These are phyloP conservation scores for Acanthamoeba healyi DNA, from an alignment of 208 protist species.

Conservation along the genomic window DNA sequence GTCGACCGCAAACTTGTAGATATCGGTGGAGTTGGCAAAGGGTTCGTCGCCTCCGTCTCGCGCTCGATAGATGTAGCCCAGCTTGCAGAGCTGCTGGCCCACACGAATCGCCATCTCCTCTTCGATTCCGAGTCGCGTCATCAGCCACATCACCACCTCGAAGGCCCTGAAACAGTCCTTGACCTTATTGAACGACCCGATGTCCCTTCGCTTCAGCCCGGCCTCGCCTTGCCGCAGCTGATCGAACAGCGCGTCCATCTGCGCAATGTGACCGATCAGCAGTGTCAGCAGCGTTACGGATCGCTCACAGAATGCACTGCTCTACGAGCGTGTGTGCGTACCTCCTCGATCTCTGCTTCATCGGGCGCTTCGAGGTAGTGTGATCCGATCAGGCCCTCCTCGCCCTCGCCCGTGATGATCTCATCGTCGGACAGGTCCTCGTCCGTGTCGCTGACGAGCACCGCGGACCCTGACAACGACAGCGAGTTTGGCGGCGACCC, in stretches of 20 bases:
- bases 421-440: conserved; percentile 18
- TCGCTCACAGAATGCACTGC: neutral
- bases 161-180: conserved; percentile 67
- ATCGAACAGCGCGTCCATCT: conserved; percentile 62
- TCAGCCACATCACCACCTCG: conserved; percentile 69
- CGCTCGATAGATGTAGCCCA: conserved; percentile 39
- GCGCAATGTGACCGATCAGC: too few species aligned
- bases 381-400: neutral
- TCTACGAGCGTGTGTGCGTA: neutral
- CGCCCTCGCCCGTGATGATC: neutral
- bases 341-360: conserved; percentile 58
- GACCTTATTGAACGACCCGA: conserved; percentile 63
- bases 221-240: neutral
- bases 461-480: neutral
- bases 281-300: too few species aligned
- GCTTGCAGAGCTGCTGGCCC: neutral
- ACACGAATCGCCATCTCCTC: conserved; percentile 54
- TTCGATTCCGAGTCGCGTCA: conserved; percentile 67
- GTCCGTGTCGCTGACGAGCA: neutral
- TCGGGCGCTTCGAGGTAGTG: conserved; percentile 6
- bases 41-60: conserved; percentile 40
- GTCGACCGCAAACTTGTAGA: conserved; percentile 49
- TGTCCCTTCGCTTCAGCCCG: conserved; percentile 51
- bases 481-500: neutral
- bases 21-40: conserved; percentile 57